Evolutionary conservation across 345 rosid genomes (phyloP), one percentile per base, ranked within the genome.

Genomic region (Eucalyptus paniculata): DNA sequence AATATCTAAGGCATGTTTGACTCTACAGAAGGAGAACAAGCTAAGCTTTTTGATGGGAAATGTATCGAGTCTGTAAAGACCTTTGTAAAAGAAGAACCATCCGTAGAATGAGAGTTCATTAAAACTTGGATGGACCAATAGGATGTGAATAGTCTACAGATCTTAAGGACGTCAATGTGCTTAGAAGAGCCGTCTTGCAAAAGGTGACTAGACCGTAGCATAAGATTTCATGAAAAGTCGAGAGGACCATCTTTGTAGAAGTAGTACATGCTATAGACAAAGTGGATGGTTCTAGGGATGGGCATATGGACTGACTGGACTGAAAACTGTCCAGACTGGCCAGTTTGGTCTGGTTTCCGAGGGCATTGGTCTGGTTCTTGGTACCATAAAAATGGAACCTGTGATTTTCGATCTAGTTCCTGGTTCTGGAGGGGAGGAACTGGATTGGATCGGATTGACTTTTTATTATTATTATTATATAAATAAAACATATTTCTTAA

Each of bases 291-390:
- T 62, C 3, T 26, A 60, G 26, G 1, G 58, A 53, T 53, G 58
- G 0, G 11, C 58, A 53, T 21, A 53, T 8, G 2, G 11, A 53
- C 0, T 0, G 11, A 53, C 0, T 2, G 9, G 56, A 51, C 1
- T 50, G 21, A 7, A 51, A 51, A 51, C 8, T 51, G 0, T 51
- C 23, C 4, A 1, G 21, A 18, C 1, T 53, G 1, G 23, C 4
- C 24, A 0, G 0, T 19, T 53, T 53, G 56, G 4, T 53, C 0
- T 19, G 0, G 9, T 7, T 53, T 0, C 0, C 0, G 9, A 0
- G 56, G 56, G 56, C 56, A 53, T 53, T 1, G 9, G 24, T 53
- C 0, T 0, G 1, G 24, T 53, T 53, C 2, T 53, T 53, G 23
- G 24, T 53, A 53, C 10, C 9, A 53, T 53, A 53, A 53, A 53